Percentiles rank a stretch among this genome's conserved stretches.
Evolutionary conservation across 192 early-diverging fungal species (phyloP).

Genomic region (Tieghemiomyces parasiticus): DNA sequence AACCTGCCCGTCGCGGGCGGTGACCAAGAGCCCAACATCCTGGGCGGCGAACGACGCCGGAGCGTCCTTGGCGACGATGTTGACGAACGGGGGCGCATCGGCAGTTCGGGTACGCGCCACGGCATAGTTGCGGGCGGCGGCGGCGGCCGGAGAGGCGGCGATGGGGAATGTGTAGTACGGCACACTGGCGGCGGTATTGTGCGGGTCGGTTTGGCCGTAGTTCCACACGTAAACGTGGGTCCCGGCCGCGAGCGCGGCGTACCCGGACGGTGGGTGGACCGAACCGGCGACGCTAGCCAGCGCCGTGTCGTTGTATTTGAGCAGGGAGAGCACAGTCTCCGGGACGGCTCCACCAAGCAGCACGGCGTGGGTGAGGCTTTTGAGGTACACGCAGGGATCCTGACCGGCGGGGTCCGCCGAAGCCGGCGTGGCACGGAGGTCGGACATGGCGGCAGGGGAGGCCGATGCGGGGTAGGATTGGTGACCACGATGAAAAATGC

Average conservation of each 20-base stretch:
- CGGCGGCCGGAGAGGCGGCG: slow-evolving; percentile 16
- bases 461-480: no score
- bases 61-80: background rate
- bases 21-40: slow-evolving; percentile 22
- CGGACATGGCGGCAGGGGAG: no score
- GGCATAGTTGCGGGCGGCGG: background rate
- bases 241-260: slow-evolving; percentile 6
- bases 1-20: slow-evolving; percentile 19
- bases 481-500: no score
- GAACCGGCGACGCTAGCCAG: background rate
- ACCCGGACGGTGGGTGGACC: background rate
- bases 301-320: background rate
- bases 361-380: slow-evolving; percentile 10
- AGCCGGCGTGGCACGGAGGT: background rate
- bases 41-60: background rate
- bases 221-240: slow-evolving; percentile 8
- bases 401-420: background rate
- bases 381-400: slow-evolving; percentile 4
- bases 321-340: background rate
- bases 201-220: slow-evolving; percentile 3
- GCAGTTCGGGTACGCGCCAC: slow-evolving; percentile 3
- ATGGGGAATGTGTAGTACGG: slow-evolving; percentile 16
- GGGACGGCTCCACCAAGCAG: background rate
- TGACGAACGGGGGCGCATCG: background rate
- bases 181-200: background rate